Evolutionary conservation across 108 stramenopile genomes (phyloP).

Genomic region (Aurantiochytrium sp.): DNA sequence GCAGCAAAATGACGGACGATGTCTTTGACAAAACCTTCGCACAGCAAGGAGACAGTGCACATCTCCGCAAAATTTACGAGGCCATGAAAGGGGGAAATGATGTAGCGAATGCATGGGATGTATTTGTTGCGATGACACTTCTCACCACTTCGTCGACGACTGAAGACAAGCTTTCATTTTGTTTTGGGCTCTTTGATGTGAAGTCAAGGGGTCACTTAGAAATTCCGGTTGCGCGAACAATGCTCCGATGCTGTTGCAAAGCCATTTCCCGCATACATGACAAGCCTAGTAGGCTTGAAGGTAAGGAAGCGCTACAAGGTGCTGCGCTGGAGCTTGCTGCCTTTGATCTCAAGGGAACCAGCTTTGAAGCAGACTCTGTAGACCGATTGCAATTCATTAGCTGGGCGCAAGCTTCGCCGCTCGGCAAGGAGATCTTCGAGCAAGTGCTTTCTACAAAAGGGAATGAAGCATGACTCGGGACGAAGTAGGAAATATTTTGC

Average conservation of each 20-base stretch:
- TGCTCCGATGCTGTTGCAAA: constrained; percentile 9
- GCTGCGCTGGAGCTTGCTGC: not conserved
- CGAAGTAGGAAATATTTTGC: no score
- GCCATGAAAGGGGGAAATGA: not conserved
- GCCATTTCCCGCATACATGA: not conserved
- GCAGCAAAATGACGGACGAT: constrained; percentile 12
- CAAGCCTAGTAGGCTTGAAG: not conserved
- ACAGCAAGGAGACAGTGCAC: not conserved
- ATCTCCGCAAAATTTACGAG: not conserved
- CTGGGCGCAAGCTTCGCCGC: not conserved
- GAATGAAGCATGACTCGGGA: no score
- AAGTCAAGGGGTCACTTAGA: not conserved
- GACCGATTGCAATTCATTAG: not conserved
- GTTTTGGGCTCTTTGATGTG: not conserved
- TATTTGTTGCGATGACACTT: not conserved
- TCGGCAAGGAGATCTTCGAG: not conserved
- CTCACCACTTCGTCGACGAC: not conserved
- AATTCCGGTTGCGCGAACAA: not conserved
- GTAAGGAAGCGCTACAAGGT: not conserved
- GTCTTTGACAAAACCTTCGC: not conserved
- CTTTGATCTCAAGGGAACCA: not conserved
- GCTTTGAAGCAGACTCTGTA: not conserved
- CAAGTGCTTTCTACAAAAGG: not conserved
- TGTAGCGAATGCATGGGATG: not conserved
- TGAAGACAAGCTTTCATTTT: not conserved